phyloP scores from a whole-genome alignment of 441 rosid genomes.

The Syzygium syzygioides region DNA sequence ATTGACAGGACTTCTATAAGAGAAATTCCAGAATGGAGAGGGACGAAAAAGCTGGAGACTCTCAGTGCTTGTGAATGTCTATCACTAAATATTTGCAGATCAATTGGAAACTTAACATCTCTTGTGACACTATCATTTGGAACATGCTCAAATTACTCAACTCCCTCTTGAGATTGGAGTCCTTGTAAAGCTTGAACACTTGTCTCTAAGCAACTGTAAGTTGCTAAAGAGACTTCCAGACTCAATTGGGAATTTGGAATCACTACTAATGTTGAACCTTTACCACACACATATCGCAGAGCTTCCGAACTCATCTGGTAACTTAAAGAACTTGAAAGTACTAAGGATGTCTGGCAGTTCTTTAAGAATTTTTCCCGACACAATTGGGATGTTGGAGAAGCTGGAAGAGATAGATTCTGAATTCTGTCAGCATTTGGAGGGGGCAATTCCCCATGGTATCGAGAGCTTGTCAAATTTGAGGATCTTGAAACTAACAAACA shows the following conservation, averaged over 20 bases:
- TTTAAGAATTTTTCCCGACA: neutral
- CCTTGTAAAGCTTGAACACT: neutral
- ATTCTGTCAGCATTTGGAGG: neutral
- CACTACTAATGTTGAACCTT: neutral
- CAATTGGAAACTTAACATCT: neutral
- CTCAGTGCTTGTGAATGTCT: neutral
- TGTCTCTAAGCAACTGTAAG: neutral
- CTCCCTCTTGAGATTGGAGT: neutral
- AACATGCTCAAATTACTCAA: neutral
- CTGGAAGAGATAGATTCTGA: neutral
- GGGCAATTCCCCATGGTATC: neutral
- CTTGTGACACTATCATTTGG: neutral
- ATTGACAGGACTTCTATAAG: neutral
- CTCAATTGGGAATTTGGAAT: neutral
- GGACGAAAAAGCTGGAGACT: neutral
- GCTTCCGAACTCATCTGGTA: neutral
- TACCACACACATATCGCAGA: neutral
- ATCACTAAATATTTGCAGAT: neutral
- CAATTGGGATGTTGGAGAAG: neutral
- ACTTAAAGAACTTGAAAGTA: neutral
- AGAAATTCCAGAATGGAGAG: neutral
- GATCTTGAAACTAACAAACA: neutral
- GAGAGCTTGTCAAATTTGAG: neutral
- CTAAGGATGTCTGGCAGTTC: neutral
- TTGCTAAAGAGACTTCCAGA: neutral